phyloP scores from a whole-genome alignment of 1,284 basidiomycete species.

The Malassezia sympodialis region DNA sequence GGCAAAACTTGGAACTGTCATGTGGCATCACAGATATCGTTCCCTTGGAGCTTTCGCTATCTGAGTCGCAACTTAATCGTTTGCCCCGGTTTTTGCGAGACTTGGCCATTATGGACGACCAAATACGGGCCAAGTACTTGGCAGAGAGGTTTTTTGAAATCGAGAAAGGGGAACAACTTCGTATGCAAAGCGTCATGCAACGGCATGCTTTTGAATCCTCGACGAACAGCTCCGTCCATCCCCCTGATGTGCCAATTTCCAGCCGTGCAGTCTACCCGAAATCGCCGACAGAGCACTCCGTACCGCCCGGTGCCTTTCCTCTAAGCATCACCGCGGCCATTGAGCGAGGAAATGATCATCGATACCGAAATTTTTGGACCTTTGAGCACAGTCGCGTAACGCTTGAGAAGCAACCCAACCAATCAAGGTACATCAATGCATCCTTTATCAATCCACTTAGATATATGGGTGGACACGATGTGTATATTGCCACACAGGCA shows the following conservation, averaged over 20 bases:
- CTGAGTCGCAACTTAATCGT: conserved; percentile 40
- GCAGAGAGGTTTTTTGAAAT: conserved; percentile 84
- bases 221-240: neutral
- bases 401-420: conserved; percentile 19
- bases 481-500: conserved; percentile 93
- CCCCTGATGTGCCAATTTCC: neutral
- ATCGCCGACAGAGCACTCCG: conserved; percentile 8
- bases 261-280: conserved; percentile 1
- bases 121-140: conserved; percentile 65
- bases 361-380: conserved; percentile 83
- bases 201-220: conserved; percentile 59
- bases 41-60: conserved; percentile 20
- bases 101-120: conserved; percentile 54
- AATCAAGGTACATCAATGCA: conserved; percentile 38
- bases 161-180: conserved; percentile 76
- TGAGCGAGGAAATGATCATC: conserved; percentile 85
- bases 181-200: conserved; percentile 82
- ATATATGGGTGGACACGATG: conserved; percentile 33
- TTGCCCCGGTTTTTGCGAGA: conserved; percentile 72
- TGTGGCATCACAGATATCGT: conserved; percentile 57
- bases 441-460: conserved; percentile 34
- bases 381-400: conserved; percentile 65
- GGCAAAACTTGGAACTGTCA: conserved; percentile 82
- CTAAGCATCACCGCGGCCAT: conserved; percentile 92
- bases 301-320: conserved; percentile 52